phyloP scores from a whole-genome alignment of 2,329 filamentous ascomycete species.

The Pseudopyricularia javanii region DNA sequence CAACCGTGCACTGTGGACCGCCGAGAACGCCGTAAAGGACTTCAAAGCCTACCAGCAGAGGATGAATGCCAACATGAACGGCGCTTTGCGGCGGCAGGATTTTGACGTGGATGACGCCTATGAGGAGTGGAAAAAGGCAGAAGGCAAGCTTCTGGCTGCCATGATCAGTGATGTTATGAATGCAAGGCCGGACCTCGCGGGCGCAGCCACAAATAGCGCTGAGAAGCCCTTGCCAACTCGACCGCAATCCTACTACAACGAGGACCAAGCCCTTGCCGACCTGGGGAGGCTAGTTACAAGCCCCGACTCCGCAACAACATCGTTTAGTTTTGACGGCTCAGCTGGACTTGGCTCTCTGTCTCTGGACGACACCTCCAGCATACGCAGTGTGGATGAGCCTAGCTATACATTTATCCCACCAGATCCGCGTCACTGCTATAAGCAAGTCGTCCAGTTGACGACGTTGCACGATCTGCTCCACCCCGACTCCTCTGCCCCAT shows the following conservation, averaged over 20 bases:
- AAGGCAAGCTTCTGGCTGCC: constrained; percentile 74
- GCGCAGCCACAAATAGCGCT: constrained; percentile 49
- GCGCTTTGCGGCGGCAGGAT: constrained; percentile 69
- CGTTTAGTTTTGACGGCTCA: constrained; percentile 48
- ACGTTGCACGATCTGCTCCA: constrained; percentile 44
- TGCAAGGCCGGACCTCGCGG: constrained; percentile 73
- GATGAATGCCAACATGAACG: constrained; percentile 66
- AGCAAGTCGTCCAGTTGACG: constrained; percentile 67
- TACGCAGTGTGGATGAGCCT: constrained; percentile 45
- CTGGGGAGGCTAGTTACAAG: constrained; percentile 38
- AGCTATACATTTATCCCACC: constrained; percentile 83
- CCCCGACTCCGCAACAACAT: constrained; percentile 21
- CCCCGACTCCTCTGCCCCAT: constrained; percentile 25
- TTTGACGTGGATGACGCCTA: constrained; percentile 87
- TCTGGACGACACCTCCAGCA: constrained; percentile 39
- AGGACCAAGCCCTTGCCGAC: constrained; percentile 40
- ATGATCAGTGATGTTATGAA: constrained; percentile 89
- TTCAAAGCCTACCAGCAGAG: constrained; percentile 89
- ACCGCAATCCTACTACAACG: constrained; percentile 29
- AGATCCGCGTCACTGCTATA: constrained; percentile 73
- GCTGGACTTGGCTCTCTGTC: constrained; percentile 56
- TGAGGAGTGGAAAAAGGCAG: constrained; percentile 81
- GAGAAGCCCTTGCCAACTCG: constrained; percentile 48
- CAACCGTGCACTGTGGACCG: constrained; percentile 73
- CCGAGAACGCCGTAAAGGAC: constrained; percentile 80